phyloP scores from a whole-genome alignment of 2,329 filamentous ascomycete species.

The Fusarium sp. region DNA sequence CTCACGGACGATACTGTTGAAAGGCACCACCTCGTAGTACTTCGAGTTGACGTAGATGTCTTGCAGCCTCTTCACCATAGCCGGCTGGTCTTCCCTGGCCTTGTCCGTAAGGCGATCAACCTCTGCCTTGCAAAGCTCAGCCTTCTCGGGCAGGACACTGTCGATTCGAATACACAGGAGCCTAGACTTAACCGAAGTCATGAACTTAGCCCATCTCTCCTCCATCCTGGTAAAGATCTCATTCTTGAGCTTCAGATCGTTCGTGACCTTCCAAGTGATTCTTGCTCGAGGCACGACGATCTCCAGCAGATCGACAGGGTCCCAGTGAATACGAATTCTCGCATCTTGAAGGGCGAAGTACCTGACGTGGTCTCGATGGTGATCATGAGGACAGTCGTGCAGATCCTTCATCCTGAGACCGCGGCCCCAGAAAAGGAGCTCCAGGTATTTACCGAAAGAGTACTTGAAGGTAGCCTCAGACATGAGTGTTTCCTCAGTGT shows the following conservation, averaged over 20 bases:
- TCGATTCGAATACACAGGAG: conserved; percentile 92
- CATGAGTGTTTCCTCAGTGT: conserved; percentile 91
- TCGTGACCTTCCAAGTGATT: conserved; percentile 98
- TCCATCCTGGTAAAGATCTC: conserved; percentile 87
- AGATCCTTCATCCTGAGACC: conserved; percentile 80
- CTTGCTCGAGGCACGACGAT: conserved; percentile 90
- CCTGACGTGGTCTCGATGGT: conserved; percentile 90
- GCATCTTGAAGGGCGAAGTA: conserved; percentile 93
- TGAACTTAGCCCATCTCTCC: conserved; percentile 86
- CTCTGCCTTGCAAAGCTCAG: conserved; percentile 83
- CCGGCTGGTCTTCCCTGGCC: conserved; percentile 84
- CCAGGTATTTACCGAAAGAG: conserved; percentile 98
- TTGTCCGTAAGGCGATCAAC: conserved; percentile 82
- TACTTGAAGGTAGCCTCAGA: conserved; percentile 97
- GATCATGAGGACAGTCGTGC: conserved; percentile 84
- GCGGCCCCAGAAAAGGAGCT: conserved; percentile 94
- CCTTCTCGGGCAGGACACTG: conserved; percentile 88
- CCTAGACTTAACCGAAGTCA: conserved; percentile 84
- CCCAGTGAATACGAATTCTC: conserved; percentile 90
- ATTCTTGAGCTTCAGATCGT: conserved; percentile 92
- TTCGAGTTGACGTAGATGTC: conserved; percentile 92
- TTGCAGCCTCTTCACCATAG: conserved; percentile 81
- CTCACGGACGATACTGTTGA: conserved; percentile 88
- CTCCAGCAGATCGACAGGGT: conserved; percentile 91
- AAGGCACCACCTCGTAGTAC: conserved; percentile 95